Base-by-base conservation (phyloP, 1,284 basidiomycete species). In the Kalmanozyma brasiliensis region DNA sequence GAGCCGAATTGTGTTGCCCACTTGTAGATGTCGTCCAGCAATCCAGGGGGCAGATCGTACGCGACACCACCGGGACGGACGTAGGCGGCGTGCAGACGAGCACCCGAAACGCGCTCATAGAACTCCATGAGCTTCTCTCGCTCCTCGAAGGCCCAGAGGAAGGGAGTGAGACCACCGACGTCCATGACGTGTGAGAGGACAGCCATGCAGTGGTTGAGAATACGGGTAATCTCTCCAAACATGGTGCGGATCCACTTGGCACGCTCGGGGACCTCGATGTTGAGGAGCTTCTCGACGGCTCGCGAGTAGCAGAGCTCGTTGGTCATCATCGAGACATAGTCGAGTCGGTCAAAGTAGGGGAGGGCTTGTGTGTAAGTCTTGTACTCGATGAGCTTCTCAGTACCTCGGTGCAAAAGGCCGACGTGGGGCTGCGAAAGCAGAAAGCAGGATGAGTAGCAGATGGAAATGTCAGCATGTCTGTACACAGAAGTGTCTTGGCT, bases 41-140 rank as follows among this genome's bases (percentile, higher is more conserved):
- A 85, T 16, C 95, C 95, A 78, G 97, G 94, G 7, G 95, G 95
- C 43, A 98, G 86, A 82, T 99, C 96, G 82, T 94, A 98, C 1
- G 96, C 94, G 45, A 99, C 96, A 79, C 96, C 95, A 70, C 95
- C 95, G 4, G 95, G 96, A 65, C 95, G 92, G 44, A 98, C 90
- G 83, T 98, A 98, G n/a, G 95, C 95, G 7, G 94, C 90, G 82
- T 98, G 95, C 79, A 99, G 87, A 63, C 95, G 93, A 2, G 95
- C 95, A 75, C 95, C 95, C 9, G 94, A 98, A 32, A 98, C 94
- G 58, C 95, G 93, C 85, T 99, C 95, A 84, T 98, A 98, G 85
- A 98, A 98, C 84, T 98, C 95, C 95, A 98, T 98, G 73, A 98
- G 89, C 86, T 98, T 98, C 85, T 98, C 95, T 72, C 95, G 93